phyloP scores from a whole-genome alignment of 106 monocot species.

The Dendrobium officinale region DNA sequence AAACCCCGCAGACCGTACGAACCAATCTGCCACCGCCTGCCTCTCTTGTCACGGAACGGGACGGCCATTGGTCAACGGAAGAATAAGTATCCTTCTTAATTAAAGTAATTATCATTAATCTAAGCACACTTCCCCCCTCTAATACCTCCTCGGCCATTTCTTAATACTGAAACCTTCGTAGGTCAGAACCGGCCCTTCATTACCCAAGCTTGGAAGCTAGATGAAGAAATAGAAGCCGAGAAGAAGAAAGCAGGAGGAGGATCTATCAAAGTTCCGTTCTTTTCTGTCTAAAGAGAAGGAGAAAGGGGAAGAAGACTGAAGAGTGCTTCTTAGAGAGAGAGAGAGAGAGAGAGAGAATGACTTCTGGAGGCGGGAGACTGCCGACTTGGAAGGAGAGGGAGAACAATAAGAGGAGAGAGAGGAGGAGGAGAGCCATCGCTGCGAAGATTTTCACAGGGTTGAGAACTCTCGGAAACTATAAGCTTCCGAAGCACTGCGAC shows the following conservation, averaged over 20 bases:
- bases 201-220: not conserved
- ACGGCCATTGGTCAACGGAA: not conserved
- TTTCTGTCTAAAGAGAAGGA: not conserved
- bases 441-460: constrained; percentile 33
- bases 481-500: constrained; percentile 37
- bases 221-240: not conserved
- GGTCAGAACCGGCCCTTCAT: not conserved
- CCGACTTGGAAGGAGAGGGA: constrained; percentile 44
- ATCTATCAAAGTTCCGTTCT: not conserved
- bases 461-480: constrained; percentile 30
- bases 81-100: not conserved
- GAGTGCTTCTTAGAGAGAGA: not conserved
- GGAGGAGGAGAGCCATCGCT: constrained; percentile 29
- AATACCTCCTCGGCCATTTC: too few relatives aligned
- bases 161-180: not conserved
- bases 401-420: constrained; percentile 41
- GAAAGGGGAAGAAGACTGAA: not conserved
- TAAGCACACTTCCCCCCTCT: not conserved
- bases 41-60: not conserved
- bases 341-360: not conserved
- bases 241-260: not conserved
- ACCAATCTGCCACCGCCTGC: not conserved
- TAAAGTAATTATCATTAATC: not conserved
- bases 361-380: constrained; percentile 14
- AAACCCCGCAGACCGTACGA: not conserved